phyloP scores from a whole-genome alignment of 2,329 filamentous ascomycete genomes.

The Dactylella cylindrospora region DNA sequence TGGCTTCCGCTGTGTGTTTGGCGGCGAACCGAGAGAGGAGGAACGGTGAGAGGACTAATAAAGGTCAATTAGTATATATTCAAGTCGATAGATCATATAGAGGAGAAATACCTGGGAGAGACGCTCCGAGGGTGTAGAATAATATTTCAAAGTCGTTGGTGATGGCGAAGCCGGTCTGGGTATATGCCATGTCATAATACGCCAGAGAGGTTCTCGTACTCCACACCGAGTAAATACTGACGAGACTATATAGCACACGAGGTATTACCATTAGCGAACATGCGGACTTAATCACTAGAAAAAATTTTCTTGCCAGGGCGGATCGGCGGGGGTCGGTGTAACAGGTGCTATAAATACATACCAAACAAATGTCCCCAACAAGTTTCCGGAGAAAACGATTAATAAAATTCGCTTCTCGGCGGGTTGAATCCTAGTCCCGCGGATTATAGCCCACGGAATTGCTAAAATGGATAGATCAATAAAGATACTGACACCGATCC shows the following conservation, averaged over 20 bases:
- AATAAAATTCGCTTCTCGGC: constrained; percentile 49
- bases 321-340: too few species aligned
- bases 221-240: constrained; percentile 44
- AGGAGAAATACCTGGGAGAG: constrained; percentile 46
- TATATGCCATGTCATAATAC: constrained; percentile 46
- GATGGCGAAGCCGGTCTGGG: constrained; percentile 49
- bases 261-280: constrained; percentile 6
- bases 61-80: not conserved
- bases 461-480: constrained; percentile 49
- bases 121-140: constrained; percentile 50
- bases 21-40: constrained; percentile 33
- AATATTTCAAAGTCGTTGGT: constrained; percentile 50
- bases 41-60: constrained; percentile 30
- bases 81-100: too few species aligned
- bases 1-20: constrained; percentile 10
- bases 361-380: constrained; percentile 49
- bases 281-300: too few species aligned
- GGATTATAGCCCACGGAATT: constrained; percentile 48
- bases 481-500: constrained; percentile 48
- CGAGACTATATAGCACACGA: constrained; percentile 18
- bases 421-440: constrained; percentile 44
- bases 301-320: too few species aligned
- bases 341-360: constrained; percentile 47
- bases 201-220: constrained; percentile 27
- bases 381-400: constrained; percentile 49